Conservation (phyloP, 179 eudicot species). For the Silene noctiflora region DNA sequence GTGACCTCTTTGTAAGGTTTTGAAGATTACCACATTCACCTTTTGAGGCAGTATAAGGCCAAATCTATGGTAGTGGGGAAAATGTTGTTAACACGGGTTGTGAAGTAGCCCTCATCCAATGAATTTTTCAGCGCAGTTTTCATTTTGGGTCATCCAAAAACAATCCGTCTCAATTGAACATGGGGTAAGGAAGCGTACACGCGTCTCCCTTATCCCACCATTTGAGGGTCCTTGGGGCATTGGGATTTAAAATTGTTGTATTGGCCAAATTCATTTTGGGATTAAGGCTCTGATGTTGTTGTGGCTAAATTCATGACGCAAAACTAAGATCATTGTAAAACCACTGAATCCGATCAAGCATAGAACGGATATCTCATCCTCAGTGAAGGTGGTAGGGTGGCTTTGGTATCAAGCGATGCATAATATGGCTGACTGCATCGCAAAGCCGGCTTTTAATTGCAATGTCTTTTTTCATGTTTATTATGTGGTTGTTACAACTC, state of each 20-base stretch:
- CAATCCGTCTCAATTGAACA: neutral
- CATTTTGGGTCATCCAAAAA: neutral
- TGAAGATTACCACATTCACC: neutral
- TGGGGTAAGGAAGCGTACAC: neutral
- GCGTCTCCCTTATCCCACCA: neutral
- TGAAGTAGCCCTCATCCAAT: neutral
- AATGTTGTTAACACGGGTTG: neutral
- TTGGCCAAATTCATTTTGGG: neutral
- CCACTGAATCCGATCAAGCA: neutral
- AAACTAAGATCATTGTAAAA: neutral
- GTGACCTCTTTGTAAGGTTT: neutral
- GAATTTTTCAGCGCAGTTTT: neutral
- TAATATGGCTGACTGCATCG: neutral
- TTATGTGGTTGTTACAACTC: neutral
- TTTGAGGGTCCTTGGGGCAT: neutral
- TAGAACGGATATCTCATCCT: neutral
- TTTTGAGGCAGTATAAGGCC: neutral
- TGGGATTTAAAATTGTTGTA: neutral
- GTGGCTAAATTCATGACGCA: neutral
- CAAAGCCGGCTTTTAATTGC: neutral
- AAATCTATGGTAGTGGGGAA: neutral
- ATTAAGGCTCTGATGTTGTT: too few relatives aligned
- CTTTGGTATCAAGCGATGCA: neutral
- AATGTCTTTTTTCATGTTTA: neutral
- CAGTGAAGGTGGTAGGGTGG: neutral